These are phyloP conservation scores for Bonia amplexicaulis DNA, from an alignment of 176 grass and related monocot genomes.

Conservation along the genomic window DNA sequence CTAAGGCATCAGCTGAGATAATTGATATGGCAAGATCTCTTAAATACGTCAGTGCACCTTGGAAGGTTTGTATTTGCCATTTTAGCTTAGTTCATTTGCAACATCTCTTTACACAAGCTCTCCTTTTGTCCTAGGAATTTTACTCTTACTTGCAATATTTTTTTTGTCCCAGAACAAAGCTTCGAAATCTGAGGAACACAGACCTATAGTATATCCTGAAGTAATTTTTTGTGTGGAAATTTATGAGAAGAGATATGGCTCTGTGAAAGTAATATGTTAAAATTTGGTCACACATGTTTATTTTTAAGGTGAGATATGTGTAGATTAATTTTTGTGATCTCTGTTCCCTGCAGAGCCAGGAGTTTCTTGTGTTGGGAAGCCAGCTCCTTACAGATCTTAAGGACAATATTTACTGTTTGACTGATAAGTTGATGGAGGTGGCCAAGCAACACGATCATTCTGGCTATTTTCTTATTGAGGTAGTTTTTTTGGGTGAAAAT, in stretches of 20 bases:
- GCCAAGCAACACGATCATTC: constrained; percentile 53
- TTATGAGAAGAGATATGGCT: constrained; percentile 50
- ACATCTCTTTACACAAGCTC: constrained; percentile 13
- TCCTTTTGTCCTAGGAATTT: background rate
- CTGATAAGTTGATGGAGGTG: constrained; percentile 73
- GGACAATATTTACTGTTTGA: constrained; percentile 82
- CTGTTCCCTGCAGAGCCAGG: constrained; percentile 59
- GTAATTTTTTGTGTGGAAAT: constrained; percentile 80
- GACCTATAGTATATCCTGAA: constrained; percentile 68
- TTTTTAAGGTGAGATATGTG: constrained; percentile 12
- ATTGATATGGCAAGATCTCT: constrained; percentile 69
- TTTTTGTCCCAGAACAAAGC: constrained; percentile 45
- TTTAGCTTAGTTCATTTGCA: background rate
- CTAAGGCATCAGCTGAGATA: constrained; percentile 45
- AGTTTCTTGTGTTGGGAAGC: constrained; percentile 89
- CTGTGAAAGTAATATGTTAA: constrained; percentile 38
- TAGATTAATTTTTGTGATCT: constrained; percentile 17
- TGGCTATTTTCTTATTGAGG: constrained; percentile 90
- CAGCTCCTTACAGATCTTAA: constrained; percentile 70
- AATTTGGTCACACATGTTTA: background rate
- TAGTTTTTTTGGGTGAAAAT: constrained; percentile 20
- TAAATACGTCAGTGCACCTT: constrained; percentile 48
- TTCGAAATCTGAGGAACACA: constrained; percentile 50
- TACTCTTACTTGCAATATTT: background rate
- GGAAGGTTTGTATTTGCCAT: constrained; percentile 44